Percentiles rank a stretch among this genome's conserved stretches.
Evolutionary conservation across 768 basidiomycete genomes (phyloP).

Genomic region (Phanerochaete carnosa): DNA sequence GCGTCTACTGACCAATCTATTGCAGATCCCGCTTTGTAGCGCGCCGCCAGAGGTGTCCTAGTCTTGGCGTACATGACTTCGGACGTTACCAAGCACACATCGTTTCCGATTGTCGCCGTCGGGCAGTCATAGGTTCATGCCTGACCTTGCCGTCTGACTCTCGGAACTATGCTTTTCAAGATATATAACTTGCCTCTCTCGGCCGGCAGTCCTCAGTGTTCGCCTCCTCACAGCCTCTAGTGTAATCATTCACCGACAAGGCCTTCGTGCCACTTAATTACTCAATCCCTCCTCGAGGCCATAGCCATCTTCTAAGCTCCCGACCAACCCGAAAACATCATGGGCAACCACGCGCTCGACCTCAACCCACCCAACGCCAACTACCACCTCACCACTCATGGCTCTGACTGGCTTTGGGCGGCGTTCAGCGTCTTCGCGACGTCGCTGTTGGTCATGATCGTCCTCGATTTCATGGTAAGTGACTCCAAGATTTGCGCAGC

Average conservation of each 20-base stretch:
- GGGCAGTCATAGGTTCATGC: too few relatives aligned
- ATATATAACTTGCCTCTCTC: neutral
- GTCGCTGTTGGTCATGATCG: constrained; percentile 35
- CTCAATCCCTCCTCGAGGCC: neutral
- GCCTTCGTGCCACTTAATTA: constrained; percentile 5
- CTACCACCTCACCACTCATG: constrained; percentile 38
- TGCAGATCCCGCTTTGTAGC: neutral
- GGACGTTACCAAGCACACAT: neutral
- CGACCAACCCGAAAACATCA: constrained; percentile 3
- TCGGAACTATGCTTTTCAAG: neutral
- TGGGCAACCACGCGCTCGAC: constrained; percentile 31
- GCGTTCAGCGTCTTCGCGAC: constrained; percentile 48
- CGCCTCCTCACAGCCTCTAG: neutral
- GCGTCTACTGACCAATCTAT: neutral
- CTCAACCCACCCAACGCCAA: constrained; percentile 35
- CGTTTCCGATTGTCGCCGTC: neutral
- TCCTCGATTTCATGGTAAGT: constrained; percentile 33
- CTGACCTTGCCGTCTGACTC: neutral
- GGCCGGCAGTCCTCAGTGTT: neutral
- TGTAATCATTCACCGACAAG: neutral
- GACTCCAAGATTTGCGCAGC: neutral
- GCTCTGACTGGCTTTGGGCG: constrained; percentile 53
- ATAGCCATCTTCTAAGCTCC: too few relatives aligned
- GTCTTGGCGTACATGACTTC: neutral
- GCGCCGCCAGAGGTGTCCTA: neutral